Conservation (phyloP, 2,329 filamentous ascomycete genomes). For the Metarhizium brunneum region DNA sequence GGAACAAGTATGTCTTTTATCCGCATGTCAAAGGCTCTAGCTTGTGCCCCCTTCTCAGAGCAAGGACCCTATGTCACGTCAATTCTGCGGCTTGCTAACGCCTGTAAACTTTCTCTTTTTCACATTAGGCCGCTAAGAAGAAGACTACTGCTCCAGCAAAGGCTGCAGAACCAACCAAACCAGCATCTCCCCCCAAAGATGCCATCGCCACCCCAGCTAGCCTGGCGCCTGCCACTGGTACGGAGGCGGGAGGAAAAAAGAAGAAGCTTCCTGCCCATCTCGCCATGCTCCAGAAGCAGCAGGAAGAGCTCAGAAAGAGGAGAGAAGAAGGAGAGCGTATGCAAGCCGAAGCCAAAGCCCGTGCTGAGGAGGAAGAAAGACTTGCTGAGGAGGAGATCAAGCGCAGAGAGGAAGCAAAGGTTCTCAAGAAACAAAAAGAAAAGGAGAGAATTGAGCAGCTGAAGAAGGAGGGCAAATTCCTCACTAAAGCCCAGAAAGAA, state of each 20-base stretch:
- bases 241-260: conserved; percentile 56
- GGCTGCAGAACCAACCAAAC: conserved; percentile 19
- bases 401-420: conserved; percentile 63
- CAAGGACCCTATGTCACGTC: neutral
- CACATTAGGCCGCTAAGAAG: conserved; percentile 64
- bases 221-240: conserved; percentile 24
- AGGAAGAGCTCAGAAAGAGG: conserved; percentile 61
- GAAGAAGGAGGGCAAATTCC: conserved; percentile 79
- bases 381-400: conserved; percentile 57
- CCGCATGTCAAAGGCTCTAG: neutral
- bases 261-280: conserved; percentile 82
- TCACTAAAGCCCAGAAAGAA: conserved; percentile 79
- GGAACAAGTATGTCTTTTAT: conserved; percentile 61
- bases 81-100: neutral
- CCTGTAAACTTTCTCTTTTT: neutral
- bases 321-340: conserved; percentile 58
- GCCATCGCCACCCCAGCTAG: conserved; percentile 41
- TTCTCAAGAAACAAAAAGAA: conserved; percentile 74
- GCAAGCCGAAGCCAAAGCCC: conserved; percentile 54
- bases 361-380: conserved; percentile 56
- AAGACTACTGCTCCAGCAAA: conserved; percentile 41
- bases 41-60: neutral
- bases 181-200: conserved; percentile 24
- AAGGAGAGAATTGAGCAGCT: conserved; percentile 80
- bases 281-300: conserved; percentile 67